phyloP scores from a whole-genome alignment of 148 eudicot species.

The Cornus florida region DNA sequence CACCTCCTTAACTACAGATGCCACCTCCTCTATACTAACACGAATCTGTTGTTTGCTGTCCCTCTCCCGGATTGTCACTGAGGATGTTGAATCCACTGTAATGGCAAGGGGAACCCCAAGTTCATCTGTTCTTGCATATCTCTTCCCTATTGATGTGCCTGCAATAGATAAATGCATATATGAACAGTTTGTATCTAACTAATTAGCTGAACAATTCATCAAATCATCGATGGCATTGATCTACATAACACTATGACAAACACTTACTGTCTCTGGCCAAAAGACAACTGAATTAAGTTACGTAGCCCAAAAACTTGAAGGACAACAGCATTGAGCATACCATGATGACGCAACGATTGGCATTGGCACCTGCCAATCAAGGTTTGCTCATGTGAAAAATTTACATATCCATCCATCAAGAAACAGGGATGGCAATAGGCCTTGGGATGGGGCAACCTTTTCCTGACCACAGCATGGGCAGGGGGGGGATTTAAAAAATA shows the following conservation, averaged over 20 bases:
- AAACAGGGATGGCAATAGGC: too few species aligned
- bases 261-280: background rate
- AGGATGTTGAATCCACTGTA: conserved; percentile 70
- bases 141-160: conserved; percentile 94
- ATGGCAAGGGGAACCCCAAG: conserved; percentile 90
- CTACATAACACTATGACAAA: background rate
- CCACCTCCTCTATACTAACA: conserved; percentile 65
- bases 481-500: too few species aligned
- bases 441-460: too few species aligned
- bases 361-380: too few species aligned
- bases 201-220: background rate
- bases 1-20: conserved; percentile 70
- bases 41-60: conserved; percentile 92
- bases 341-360: too few species aligned
- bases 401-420: too few species aligned
- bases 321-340: background rate
- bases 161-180: conserved; percentile 13
- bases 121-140: conserved; percentile 93
- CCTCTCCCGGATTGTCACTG: conserved; percentile 81
- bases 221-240: background rate
- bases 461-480: too few species aligned
- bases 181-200: background rate
- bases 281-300: background rate
- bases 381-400: too few species aligned
- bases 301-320: background rate